Evolutionary conservation across 1,284 basidiomycete genomes (phyloP).

Genomic region (Marasmius tenuissimus): DNA sequence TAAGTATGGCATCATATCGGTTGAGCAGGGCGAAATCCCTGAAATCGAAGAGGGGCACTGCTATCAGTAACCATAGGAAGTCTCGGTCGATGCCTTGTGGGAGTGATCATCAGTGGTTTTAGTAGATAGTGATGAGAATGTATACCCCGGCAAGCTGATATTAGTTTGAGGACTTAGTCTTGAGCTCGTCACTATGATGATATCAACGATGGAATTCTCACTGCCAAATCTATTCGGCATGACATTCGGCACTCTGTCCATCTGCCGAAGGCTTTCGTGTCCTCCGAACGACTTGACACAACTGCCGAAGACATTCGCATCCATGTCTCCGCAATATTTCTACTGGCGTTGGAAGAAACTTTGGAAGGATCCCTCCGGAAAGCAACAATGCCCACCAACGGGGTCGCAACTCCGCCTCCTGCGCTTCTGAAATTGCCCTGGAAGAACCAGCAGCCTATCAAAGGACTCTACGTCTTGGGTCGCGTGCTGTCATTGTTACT

Average conservation of each 20-base stretch:
- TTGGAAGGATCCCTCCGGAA: too few species aligned
- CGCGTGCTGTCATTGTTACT: slow-evolving; percentile 8
- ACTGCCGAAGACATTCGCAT: neutral
- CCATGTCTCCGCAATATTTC: neutral
- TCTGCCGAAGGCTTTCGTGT: too few species aligned
- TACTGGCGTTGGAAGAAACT: neutral
- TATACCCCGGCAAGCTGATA: too few species aligned
- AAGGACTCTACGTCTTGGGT: slow-evolving; percentile 7
- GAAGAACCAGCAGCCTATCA: slow-evolving; percentile 14
- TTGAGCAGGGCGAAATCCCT: neutral
- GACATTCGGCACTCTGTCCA: too few species aligned
- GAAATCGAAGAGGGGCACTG: neutral
- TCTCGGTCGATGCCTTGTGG: neutral
- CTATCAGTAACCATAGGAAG: neutral
- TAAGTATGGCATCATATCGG: slow-evolving; percentile 1
- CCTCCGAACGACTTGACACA: neutral
- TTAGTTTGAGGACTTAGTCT: too few species aligned
- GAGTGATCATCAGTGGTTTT: neutral
- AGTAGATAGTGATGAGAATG: too few species aligned
- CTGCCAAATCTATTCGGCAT: too few species aligned
- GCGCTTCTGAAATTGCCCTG: neutral
- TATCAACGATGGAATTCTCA: too few species aligned
- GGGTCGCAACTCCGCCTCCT: neutral
- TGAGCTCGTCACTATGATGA: too few species aligned
- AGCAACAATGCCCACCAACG: neutral